Evolutionary conservation across 768 basidiomycete species (phyloP).

Genomic region (Rhodotorula graminis): DNA sequence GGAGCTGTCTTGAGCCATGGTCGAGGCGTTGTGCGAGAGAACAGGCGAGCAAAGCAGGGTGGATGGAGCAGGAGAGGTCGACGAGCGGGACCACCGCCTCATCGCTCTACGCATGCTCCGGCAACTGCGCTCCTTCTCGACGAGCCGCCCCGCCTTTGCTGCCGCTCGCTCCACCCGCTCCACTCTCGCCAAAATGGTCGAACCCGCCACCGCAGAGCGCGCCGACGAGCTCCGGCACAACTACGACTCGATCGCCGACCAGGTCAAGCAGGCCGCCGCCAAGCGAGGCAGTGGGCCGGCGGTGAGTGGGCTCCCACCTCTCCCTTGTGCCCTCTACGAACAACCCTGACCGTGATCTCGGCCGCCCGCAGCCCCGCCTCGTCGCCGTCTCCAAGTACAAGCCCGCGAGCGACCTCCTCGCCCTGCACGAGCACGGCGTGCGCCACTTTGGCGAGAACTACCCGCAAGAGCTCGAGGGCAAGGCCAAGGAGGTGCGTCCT

Average conservation of each 20-base stretch:
- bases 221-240: constrained; percentile 46
- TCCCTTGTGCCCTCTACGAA: background rate
- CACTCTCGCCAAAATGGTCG: background rate
- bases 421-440: constrained; percentile 73
- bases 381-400: constrained; percentile 94
- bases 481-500: constrained; percentile 60
- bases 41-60: too few relatives aligned
- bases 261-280: constrained; percentile 34
- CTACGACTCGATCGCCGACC: constrained; percentile 43
- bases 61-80: background rate
- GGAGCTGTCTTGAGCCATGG: background rate
- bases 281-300: background rate
- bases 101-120: background rate
- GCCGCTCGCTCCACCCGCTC: background rate
- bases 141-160: background rate
- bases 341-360: background rate
- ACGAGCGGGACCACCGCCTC: background rate
- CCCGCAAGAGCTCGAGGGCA: constrained; percentile 84
- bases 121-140: background rate
- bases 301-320: too few relatives aligned
- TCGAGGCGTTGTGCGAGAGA: too few relatives aligned
- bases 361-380: constrained; percentile 52
- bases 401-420: constrained; percentile 76
- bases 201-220: constrained; percentile 41
- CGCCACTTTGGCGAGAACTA: constrained; percentile 97